Percentiles rank a stretch among this genome's conserved stretches.
These are phyloP conservation scores for Trichosporon ovoides DNA, from an alignment of 1,284 basidiomycete species.

Conservation along the genomic window DNA sequence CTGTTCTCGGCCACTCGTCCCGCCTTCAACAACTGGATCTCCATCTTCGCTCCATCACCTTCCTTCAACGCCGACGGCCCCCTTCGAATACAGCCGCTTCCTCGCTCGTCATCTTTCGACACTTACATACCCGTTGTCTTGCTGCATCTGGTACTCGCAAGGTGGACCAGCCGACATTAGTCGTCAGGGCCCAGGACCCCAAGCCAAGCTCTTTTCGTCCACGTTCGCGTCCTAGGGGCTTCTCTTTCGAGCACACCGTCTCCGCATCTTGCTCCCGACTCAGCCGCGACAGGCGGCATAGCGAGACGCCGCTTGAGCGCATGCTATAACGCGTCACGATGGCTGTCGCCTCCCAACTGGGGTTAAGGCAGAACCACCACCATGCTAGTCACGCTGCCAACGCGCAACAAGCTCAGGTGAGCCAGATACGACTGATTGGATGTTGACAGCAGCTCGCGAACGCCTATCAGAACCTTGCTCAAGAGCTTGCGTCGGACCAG, in stretches of 20 bases:
- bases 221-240: not conserved
- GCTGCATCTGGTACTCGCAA: no score
- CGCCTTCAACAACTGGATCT: not conserved
- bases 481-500: slow-evolving; percentile 82
- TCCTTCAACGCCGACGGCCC: not conserved
- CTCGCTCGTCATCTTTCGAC: not conserved
- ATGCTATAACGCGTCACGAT: slow-evolving; percentile 5
- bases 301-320: slow-evolving; percentile 1
- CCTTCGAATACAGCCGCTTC: not conserved
- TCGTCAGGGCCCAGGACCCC: no score
- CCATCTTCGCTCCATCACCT: not conserved
- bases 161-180: no score
- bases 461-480: slow-evolving; percentile 95
- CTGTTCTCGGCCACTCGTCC: not conserved
- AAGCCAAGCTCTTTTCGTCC: not conserved
- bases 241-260: not conserved
- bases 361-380: not conserved
- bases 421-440: not conserved
- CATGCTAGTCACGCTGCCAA: slow-evolving; percentile 4
- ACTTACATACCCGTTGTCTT: not conserved
- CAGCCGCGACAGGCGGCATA: not conserved
- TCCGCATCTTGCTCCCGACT: not conserved
- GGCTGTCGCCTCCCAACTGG: slow-evolving; percentile 3
- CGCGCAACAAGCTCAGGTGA: slow-evolving; percentile 4
- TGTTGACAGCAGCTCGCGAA: slow-evolving; percentile 61